Conservation (phyloP, 2,329 filamentous ascomycete genomes). For the Graphium sp. region DNA sequence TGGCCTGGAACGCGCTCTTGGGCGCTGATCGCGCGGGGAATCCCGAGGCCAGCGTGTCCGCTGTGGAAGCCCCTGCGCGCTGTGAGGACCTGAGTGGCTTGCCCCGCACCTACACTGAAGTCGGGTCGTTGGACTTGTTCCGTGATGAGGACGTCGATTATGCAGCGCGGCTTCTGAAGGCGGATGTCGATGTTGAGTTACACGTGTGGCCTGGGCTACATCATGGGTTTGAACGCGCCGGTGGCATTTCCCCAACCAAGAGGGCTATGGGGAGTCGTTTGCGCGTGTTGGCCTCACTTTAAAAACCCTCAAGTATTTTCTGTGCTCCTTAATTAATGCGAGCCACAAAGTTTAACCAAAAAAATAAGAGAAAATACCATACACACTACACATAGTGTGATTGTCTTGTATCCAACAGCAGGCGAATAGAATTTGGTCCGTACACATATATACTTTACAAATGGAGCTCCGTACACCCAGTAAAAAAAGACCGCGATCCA, state of each 20-base stretch:
- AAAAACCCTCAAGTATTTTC: not conserved
- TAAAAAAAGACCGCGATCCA: too few relatives aligned
- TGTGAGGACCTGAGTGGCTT: conserved; percentile 11
- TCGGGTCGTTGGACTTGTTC: conserved; percentile 20
- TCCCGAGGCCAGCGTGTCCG: conserved; percentile 6
- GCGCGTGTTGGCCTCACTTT: conserved; percentile 7
- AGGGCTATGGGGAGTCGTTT: conserved; percentile 9
- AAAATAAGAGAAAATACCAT: too few relatives aligned
- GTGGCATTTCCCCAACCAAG: conserved; percentile 6
- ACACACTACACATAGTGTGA: too few relatives aligned
- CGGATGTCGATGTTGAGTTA: conserved; percentile 17
- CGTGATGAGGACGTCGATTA: conserved; percentile 15
- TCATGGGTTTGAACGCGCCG: conserved; percentile 16
- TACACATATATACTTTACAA: too few relatives aligned
- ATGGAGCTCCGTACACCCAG: too few relatives aligned
- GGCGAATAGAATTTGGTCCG: too few relatives aligned
- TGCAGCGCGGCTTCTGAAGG: conserved; percentile 13
- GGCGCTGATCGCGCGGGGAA: conserved; percentile 7
- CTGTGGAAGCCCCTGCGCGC: conserved; percentile 10
- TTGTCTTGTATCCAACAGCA: too few relatives aligned
- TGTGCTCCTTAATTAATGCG: not conserved
- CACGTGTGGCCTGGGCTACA: conserved; percentile 21
- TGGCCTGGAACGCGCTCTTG: conserved; percentile 10
- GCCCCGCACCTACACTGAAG: conserved; percentile 19
- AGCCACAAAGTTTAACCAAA: not conserved